Conservation (phyloP, 2,329 filamentous ascomycete species). For the Pseudogymnoascus destructans region DNA sequence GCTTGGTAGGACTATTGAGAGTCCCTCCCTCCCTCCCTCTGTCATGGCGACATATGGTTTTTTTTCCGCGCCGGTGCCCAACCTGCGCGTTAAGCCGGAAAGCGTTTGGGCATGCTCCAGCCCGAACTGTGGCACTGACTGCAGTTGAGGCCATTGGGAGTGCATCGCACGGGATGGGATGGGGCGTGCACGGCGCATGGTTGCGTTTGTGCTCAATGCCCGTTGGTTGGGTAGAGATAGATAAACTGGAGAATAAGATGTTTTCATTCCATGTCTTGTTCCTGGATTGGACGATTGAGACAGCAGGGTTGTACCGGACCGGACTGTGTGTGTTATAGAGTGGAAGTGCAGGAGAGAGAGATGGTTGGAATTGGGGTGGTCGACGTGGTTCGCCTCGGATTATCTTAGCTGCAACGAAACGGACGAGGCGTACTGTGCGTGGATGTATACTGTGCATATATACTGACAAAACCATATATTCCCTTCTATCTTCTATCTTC, state of each 20-base stretch:
- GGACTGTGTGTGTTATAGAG: not conserved
- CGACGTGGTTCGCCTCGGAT: not conserved
- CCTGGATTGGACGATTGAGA: not conserved
- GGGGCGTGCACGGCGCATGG: not conserved
- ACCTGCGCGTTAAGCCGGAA: constrained; percentile 6
- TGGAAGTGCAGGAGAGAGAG: not conserved
- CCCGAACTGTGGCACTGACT: not conserved
- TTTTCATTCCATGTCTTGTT: not conserved
- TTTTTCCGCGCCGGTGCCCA: not conserved
- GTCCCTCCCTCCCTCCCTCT: not conserved
- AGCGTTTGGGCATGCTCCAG: constrained; percentile 3
- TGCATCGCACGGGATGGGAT: not conserved
- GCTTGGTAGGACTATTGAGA: not conserved
- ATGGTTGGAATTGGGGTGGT: not conserved
- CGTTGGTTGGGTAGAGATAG: not conserved
- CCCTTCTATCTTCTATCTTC: no score
- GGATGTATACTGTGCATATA: not conserved
- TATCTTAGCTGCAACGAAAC: not conserved
- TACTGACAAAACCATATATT: no score
- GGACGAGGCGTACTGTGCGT: not conserved
- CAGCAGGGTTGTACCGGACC: not conserved
- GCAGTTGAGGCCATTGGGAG: not conserved
- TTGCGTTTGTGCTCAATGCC: not conserved
- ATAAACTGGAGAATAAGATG: not conserved
- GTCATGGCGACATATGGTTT: not conserved